phyloP scores from a whole-genome alignment of 169 alveolate species.

The Plasmodium cynomolgi region DNA sequence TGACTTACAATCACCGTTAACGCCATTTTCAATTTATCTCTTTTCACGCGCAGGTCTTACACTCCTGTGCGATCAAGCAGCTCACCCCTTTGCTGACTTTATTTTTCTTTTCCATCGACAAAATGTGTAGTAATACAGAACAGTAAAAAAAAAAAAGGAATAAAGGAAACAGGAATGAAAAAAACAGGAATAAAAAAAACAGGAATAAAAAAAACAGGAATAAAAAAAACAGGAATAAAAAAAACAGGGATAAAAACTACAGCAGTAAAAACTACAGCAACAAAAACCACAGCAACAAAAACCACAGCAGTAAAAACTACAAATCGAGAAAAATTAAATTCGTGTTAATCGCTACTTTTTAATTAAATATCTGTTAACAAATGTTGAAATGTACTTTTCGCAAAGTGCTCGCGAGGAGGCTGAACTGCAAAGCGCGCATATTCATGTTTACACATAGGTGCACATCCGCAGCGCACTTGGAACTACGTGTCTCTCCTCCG shows the following conservation, averaged over 20 bases:
- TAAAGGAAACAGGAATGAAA: background rate
- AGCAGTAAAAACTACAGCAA: background rate
- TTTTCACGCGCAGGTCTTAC: background rate
- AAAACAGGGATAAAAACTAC: background rate
- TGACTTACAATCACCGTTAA: background rate
- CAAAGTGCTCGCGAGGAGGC: background rate
- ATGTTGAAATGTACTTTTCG: background rate
- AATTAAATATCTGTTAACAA: conserved; percentile 5
- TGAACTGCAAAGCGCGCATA: background rate
- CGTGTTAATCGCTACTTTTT: background rate
- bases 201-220: background rate
- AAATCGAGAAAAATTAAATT: background rate
- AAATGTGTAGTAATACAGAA: background rate
- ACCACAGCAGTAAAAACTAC: background rate
- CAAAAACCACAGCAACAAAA: background rate
- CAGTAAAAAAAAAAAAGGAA: background rate
- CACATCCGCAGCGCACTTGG: background rate
- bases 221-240: background rate
- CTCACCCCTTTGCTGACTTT: background rate
- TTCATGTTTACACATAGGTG: background rate
- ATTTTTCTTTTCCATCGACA: background rate
- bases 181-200: background rate
- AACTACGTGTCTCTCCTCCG: background rate
- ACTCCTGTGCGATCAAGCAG: background rate
- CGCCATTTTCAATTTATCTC: background rate